Evolutionary conservation across 345 rosid species (phyloP).

Genomic region (Hibiscus syriacus): DNA sequence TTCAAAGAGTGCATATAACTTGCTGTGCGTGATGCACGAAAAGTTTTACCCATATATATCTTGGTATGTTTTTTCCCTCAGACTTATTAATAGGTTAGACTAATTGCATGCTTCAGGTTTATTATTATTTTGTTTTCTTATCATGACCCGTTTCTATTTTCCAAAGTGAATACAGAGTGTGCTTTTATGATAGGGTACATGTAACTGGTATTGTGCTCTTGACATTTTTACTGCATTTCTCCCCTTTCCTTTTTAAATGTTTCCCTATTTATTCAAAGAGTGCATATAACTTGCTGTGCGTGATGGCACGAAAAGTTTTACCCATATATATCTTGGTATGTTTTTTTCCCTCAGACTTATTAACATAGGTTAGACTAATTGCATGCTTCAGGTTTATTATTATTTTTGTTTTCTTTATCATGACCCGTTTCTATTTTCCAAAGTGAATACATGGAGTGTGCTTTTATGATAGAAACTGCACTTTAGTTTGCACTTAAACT

Average conservation of each 20-base stretch:
- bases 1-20: not conserved
- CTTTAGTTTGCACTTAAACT: too few relatives aligned
- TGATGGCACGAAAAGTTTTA: not conserved
- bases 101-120: not conserved
- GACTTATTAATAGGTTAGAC: not conserved
- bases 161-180: too few relatives aligned
- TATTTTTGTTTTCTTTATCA: not conserved
- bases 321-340: conserved; percentile 1
- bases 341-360: not conserved
- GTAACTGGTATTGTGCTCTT: too few relatives aligned
- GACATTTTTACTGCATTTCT: too few relatives aligned
- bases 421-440: too few relatives aligned
- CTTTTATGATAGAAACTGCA: too few relatives aligned
- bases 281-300: not conserved
- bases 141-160: too few relatives aligned
- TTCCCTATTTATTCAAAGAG: not conserved
- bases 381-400: not conserved
- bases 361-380: not conserved
- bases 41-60: not conserved
- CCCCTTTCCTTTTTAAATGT: not conserved
- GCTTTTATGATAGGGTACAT: too few relatives aligned
- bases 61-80: not conserved
- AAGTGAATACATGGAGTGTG: too few relatives aligned
- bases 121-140: not conserved
- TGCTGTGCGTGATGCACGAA: not conserved